Conservation (phyloP, 2,329 filamentous ascomycete species). For the Fragosphaeria purpurea region DNA sequence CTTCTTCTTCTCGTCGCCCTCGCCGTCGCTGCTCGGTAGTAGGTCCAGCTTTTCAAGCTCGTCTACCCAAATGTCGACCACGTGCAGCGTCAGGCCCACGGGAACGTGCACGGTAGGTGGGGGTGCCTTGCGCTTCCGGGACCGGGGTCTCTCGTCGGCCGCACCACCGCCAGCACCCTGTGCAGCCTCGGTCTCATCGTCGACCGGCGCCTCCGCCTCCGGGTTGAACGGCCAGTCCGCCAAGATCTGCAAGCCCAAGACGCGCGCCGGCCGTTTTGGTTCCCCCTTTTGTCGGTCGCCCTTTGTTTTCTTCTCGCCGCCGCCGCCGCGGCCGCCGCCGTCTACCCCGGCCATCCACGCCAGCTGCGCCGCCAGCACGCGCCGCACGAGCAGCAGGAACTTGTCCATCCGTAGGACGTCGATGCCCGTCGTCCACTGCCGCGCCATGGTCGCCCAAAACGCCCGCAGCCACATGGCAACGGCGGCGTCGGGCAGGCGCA, state of each 20-base stretch:
- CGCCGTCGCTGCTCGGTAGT: constrained; percentile 16
- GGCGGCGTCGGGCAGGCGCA: constrained; percentile 38
- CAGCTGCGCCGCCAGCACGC: constrained; percentile 66
- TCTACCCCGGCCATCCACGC: constrained; percentile 27
- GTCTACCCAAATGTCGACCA: constrained; percentile 80
- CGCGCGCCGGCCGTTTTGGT: constrained; percentile 14
- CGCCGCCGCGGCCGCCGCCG: constrained; percentile 10
- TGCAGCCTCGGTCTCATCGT: constrained; percentile 29
- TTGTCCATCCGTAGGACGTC: constrained; percentile 82
- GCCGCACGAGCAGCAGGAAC: constrained; percentile 74
- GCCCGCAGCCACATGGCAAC: constrained; percentile 43
- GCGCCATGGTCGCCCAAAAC: constrained; percentile 62
- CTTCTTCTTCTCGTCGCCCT: background rate
- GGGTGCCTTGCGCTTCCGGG: constrained; percentile 17
- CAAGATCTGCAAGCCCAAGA: constrained; percentile 32
- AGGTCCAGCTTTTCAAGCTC: constrained; percentile 29
- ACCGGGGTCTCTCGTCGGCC: constrained; percentile 30
- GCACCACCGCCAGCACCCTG: constrained; percentile 16
- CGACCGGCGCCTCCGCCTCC: constrained; percentile 18
- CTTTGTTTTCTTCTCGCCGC: constrained; percentile 7
- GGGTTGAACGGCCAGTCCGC: constrained; percentile 29
- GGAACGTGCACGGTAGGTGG: constrained; percentile 43
- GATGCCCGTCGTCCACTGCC: constrained; percentile 59
- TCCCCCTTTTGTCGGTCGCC: background rate
- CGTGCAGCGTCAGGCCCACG: constrained; percentile 76